Conservation (phyloP, 1,284 basidiomycete genomes). For the Malassezia vespertilionis region DNA sequence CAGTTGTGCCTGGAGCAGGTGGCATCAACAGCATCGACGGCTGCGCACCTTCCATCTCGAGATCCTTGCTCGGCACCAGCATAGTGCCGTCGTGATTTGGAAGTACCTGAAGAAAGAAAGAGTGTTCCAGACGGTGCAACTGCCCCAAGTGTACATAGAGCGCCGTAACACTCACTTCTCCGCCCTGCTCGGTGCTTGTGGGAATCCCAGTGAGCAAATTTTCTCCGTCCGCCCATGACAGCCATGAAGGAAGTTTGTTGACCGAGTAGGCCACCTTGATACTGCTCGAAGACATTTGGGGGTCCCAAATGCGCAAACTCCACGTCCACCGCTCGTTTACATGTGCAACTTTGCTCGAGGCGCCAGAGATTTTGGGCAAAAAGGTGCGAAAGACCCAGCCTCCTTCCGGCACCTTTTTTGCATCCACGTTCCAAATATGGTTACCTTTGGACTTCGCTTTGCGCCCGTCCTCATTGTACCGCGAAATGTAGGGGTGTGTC, state of each 20-base stretch:
- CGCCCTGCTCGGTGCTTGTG: constrained; percentile 22
- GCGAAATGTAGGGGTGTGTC: constrained; percentile 78
- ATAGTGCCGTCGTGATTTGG: constrained; percentile 16
- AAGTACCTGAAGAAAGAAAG: constrained; percentile 34
- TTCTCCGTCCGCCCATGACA: constrained; percentile 65
- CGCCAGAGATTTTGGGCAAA: constrained; percentile 51
- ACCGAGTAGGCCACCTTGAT: constrained; percentile 69
- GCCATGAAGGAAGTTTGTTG: constrained; percentile 70
- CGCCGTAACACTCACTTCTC: constrained; percentile 33
- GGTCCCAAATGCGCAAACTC: constrained; percentile 92
- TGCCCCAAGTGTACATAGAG: constrained; percentile 36
- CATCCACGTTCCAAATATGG: constrained; percentile 98
- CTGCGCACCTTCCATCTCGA: too few relatives aligned
- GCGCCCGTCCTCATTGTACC: constrained; percentile 95
- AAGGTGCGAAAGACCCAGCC: constrained; percentile 85
- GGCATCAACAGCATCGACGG: too few relatives aligned
- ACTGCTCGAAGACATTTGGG: constrained; percentile 55
- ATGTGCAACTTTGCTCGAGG: constrained; percentile 56
- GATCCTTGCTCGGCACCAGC: neutral
- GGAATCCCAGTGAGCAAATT: constrained; percentile 35
- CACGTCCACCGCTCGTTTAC: constrained; percentile 70
- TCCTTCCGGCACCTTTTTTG: constrained; percentile 65
- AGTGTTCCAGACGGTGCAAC: constrained; percentile 35
- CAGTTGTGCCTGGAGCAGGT: too few relatives aligned
- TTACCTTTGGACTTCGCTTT: constrained; percentile 99